Evolutionary conservation across 1,139 yeast genomes (phyloP).

Genomic region (Debaryomyces udenii): DNA sequence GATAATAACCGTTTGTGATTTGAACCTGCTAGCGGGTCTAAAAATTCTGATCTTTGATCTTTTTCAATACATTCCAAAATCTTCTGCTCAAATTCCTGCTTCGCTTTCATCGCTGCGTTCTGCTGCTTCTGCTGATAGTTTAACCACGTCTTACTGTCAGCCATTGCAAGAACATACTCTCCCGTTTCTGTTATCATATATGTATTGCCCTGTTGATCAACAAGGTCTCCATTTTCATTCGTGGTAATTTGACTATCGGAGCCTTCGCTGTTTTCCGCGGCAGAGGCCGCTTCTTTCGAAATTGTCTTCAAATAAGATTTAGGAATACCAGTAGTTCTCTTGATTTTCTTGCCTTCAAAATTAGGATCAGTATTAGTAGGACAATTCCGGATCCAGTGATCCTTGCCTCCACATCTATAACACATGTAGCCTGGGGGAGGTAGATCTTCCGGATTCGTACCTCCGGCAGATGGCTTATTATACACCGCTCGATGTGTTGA

Average conservation of each 20-base stretch:
- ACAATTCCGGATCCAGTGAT: conserved; percentile 95
- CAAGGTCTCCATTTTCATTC: conserved; percentile 50
- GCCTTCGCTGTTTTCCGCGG: conserved; percentile 52
- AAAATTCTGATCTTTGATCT: conserved; percentile 46
- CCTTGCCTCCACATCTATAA: conserved; percentile 94
- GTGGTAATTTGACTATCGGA: conserved; percentile 49
- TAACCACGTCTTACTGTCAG: conserved; percentile 93
- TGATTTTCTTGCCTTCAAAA: conserved; percentile 88
- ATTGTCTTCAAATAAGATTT: conserved; percentile 86
- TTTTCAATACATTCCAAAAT: conserved; percentile 38
- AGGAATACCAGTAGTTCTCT: conserved; percentile 97
- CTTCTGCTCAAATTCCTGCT: conserved; percentile 42
- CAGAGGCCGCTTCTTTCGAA: conserved; percentile 47
- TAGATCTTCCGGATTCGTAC: conserved; percentile 57
- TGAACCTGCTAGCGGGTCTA: conserved; percentile 66
- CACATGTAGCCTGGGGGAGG: conserved; percentile 97
- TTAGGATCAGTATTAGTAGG: conserved; percentile 93
- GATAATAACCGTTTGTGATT: conserved; percentile 57
- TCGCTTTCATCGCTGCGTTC: conserved; percentile 53
- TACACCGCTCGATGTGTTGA: conserved; percentile 72
- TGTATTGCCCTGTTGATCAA: conserved; percentile 65
- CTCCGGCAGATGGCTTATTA: conserved; percentile 44
- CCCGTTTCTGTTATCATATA: conserved; percentile 94
- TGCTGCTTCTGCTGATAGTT: conserved; percentile 73
- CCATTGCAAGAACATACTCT: conserved; percentile 90